These are phyloP conservation scores for Laguncularia racemosa DNA, from an alignment of 345 rosid species.

Conservation along the genomic window DNA sequence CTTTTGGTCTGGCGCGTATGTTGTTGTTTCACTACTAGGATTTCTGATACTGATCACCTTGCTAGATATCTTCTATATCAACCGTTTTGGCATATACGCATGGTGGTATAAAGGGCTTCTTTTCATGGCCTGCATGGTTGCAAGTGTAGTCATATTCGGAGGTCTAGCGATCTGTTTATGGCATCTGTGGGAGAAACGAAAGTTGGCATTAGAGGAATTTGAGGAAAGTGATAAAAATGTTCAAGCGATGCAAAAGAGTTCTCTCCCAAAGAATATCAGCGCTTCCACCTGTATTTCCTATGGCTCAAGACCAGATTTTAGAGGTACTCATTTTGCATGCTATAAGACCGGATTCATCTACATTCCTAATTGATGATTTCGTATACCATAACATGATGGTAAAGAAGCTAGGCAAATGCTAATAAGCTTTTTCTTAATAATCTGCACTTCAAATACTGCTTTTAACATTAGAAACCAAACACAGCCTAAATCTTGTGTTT, in stretches of 20 bases:
- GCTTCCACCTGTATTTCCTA: conserved; percentile 30
- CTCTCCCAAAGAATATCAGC: conserved; percentile 7
- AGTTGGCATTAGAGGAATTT: conserved; percentile 11
- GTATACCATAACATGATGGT: background rate
- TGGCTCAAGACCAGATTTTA: conserved; percentile 81
- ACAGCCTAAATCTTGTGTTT: too few species aligned
- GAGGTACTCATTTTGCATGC: conserved; percentile 28
- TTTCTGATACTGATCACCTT: conserved; percentile 35
- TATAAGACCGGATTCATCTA: background rate
- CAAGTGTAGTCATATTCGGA: conserved; percentile 55
- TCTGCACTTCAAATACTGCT: too few species aligned
- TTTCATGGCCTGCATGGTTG: conserved; percentile 56
- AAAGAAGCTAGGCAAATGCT: background rate
- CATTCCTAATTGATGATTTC: background rate
- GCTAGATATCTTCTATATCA: conserved; percentile 45
- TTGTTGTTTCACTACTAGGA: conserved; percentile 48
- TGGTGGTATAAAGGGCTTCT: conserved; percentile 94
- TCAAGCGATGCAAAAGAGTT: conserved; percentile 7
- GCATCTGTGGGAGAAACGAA: conserved; percentile 53
- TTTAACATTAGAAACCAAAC: too few species aligned
- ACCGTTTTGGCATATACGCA: conserved; percentile 33
- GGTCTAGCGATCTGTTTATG: conserved; percentile 62
- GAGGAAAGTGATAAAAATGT: conserved; percentile 1
- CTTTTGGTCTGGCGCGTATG: conserved; percentile 68
- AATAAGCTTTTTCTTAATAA: too few species aligned